Evolutionary conservation across 345 rosid genomes (phyloP), one percentile per base, ranked within the genome.

Genomic region (Syzygium aromaticum): DNA sequence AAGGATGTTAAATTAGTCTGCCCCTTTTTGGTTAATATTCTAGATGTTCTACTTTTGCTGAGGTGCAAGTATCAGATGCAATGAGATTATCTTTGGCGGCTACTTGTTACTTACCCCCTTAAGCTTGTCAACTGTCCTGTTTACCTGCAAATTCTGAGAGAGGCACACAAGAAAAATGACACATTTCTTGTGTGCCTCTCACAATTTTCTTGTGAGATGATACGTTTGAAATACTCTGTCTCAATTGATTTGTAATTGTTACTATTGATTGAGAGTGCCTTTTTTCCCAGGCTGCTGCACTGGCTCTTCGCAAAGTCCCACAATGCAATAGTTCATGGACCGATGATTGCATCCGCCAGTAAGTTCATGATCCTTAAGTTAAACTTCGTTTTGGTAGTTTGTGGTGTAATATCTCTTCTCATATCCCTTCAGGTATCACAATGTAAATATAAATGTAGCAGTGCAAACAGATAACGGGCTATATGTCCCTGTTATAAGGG

Each of bases 321-420:
- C 98, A 93, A 89, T 96, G 99, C 93, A 98, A 96, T 88, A 95
- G 99, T 90, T 98, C 99, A 88, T 98, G 99, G 99, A 96, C 95
- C 27, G 98, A 96, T 56, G 96, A 95, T 84, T 96, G 92, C 88
- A 96, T 95, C 80, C 98, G 99, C 88, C 98, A 98, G 99, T 98
- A 91, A 94, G 98, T 93, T 84, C 84, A 59, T 86, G 57, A 27
- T 43, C 38, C 51, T 56, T 27, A 52, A 54, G 49, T n/a, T 43
- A 49, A 46, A 25, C 51, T 78, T 27, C 51, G 23, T 30, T 49
- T 46, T 83, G 22, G n/a, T 64, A 27, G 57, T 86, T 57, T 78
- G 11, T 53, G 30, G 88, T 52, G 84, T 64, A 59, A 85, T 27
- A 82, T 78, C 54, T 53, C 51, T 86, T 90, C 51, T 54, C 67